These are phyloP conservation scores for Candida nanaspora DNA, from an alignment of 805 yeast species.

Conservation along the genomic window DNA sequence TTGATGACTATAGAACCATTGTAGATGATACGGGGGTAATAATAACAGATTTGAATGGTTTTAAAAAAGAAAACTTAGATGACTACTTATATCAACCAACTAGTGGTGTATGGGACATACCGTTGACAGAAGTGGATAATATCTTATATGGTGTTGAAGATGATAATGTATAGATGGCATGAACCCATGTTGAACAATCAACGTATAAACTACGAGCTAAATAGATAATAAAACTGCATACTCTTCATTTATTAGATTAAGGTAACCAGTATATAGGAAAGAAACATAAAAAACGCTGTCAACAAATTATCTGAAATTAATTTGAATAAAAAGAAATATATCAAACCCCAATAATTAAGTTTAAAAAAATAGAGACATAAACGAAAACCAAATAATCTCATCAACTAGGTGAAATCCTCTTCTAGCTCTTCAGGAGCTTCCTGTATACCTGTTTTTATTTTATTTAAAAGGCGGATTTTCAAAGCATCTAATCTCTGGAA, in stretches of 20 bases:
- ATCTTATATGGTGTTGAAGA: conserved; percentile 39
- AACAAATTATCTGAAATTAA: no score
- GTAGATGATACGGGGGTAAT: conserved; percentile 54
- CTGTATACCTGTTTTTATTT: conserved; percentile 52
- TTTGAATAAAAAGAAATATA: no score
- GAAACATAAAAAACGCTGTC: no score
- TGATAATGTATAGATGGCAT: no score
- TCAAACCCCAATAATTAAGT: not conserved
- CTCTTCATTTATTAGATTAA: no score
- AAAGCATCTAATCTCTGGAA: conserved; percentile 84
- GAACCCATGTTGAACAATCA: no score
- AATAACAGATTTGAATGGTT: conserved; percentile 15
- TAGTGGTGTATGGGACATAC: conserved; percentile 84
- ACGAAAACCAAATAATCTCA: not conserved
- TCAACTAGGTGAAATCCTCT: conserved; percentile 26
- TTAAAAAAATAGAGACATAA: not conserved
- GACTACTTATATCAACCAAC: conserved; percentile 50
- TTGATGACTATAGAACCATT: conserved; percentile 55
- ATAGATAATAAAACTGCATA: no score
- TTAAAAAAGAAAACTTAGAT: conserved; percentile 12
- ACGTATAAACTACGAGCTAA: no score
- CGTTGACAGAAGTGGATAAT: conserved; percentile 61
- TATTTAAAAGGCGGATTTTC: conserved; percentile 77
- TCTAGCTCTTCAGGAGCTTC: conserved; percentile 26
- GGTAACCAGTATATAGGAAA: no score